A percentile compares a stretch with the other conserved stretches of the same genome.
These are phyloP conservation scores for Beauveria asiatica DNA, from an alignment of 2,329 filamentous ascomycete genomes.

Conservation along the genomic window DNA sequence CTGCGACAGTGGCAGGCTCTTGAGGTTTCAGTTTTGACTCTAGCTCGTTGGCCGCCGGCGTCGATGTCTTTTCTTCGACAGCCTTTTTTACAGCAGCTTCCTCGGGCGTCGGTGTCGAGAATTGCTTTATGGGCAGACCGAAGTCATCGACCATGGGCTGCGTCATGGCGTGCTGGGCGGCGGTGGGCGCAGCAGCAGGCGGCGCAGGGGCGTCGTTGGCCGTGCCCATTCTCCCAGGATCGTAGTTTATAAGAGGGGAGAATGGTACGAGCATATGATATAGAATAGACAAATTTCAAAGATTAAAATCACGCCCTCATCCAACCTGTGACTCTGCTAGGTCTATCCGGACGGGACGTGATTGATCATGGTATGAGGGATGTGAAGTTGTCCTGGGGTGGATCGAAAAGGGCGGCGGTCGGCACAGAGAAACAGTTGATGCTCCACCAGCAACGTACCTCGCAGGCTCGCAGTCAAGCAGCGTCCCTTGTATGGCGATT, in stretches of 20 bases:
- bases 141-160: slow-evolving; percentile 55
- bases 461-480: too few species aligned
- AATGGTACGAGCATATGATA: not conserved
- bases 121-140: slow-evolving; percentile 55
- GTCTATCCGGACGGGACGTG: slow-evolving; percentile 9
- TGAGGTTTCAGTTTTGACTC: slow-evolving; percentile 5
- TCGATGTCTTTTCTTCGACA: not conserved
- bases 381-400: not conserved
- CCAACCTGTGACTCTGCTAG: slow-evolving; percentile 14
- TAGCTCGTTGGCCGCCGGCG: slow-evolving; percentile 1
- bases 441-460: not conserved
- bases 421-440: not conserved
- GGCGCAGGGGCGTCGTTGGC: slow-evolving; percentile 20
- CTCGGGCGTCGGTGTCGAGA: slow-evolving; percentile 7
- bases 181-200: slow-evolving; percentile 21
- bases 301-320: slow-evolving; percentile 19
- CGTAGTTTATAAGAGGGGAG: slow-evolving; percentile 10
- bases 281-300: not conserved
- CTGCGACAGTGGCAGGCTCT: not conserved
- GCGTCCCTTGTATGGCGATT: too few species aligned
- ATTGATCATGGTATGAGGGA: slow-evolving; percentile 8
- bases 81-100: not conserved
- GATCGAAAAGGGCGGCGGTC: slow-evolving; percentile 7
- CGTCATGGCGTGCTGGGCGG: slow-evolving; percentile 1
- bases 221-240: slow-evolving; percentile 17